A percentile compares a stretch with the other conserved stretches of the same genome.
These are phyloP conservation scores for Trichaptum fuscoviolaceum DNA, from an alignment of 768 basidiomycete genomes.

Conservation along the genomic window DNA sequence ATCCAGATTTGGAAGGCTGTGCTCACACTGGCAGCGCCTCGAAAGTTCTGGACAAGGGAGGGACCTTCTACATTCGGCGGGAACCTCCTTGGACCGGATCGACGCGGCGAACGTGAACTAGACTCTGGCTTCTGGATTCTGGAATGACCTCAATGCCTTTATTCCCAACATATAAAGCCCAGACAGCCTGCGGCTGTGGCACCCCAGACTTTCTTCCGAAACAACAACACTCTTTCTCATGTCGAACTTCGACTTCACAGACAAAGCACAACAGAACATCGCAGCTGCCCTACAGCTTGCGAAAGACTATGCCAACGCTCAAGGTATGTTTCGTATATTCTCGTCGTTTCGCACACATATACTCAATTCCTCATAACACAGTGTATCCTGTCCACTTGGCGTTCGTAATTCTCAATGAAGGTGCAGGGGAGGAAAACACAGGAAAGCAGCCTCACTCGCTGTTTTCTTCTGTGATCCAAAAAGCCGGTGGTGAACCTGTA, in stretches of 20 bases:
- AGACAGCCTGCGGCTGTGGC: background rate
- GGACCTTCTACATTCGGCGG: background rate
- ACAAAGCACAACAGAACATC: conserved; percentile 70
- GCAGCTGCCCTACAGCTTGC: conserved; percentile 73
- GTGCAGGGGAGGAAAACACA: conserved; percentile 29
- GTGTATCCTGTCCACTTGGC: conserved; percentile 84
- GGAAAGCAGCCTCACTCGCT: conserved; percentile 40
- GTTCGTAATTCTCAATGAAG: conserved; percentile 73
- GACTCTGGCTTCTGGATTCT: background rate
- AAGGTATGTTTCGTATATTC: conserved; percentile 44
- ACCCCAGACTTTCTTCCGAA: background rate
- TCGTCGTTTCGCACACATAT: background rate
- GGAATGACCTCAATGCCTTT: background rate
- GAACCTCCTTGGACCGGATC: background rate
- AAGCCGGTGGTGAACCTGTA: conserved; percentile 83
- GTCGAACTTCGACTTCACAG: conserved; percentile 75
- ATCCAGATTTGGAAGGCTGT: background rate
- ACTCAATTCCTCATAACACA: conserved; percentile 22
- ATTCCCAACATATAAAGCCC: background rate
- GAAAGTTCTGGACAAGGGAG: background rate
- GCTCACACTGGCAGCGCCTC: background rate
- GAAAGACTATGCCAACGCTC: conserved; percentile 77
- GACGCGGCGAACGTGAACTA: background rate
- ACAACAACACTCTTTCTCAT: background rate
- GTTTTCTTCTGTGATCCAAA: conserved; percentile 71